Conservation (phyloP, 495 filamentous ascomycete genomes). For the Trichoderma parareesei region DNA sequence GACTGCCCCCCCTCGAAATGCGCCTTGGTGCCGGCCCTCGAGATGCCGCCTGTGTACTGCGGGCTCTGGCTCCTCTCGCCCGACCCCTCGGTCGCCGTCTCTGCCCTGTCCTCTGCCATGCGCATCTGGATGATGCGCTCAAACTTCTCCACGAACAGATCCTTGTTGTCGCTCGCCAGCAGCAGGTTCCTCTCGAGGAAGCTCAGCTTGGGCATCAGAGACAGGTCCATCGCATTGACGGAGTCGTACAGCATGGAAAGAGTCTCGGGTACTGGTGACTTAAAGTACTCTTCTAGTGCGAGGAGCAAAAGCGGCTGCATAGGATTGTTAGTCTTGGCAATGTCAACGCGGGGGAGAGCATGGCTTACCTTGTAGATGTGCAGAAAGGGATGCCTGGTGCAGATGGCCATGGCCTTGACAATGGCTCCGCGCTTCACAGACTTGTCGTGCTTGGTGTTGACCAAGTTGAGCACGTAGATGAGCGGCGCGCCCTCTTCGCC, state of each 20-base stretch:
- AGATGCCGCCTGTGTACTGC: slow-evolving; percentile 39
- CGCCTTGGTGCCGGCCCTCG: slow-evolving; percentile 45
- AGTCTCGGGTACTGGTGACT: slow-evolving; percentile 80
- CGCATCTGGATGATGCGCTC: slow-evolving; percentile 77
- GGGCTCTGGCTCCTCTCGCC: slow-evolving; percentile 41
- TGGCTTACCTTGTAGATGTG: slow-evolving; percentile 87
- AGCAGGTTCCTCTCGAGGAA: slow-evolving; percentile 78
- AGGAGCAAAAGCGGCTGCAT: slow-evolving; percentile 77
- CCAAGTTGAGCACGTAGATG: slow-evolving; percentile 94
- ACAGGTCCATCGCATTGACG: slow-evolving; percentile 94
- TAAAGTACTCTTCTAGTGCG: slow-evolving; percentile 97
- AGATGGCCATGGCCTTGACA: slow-evolving; percentile 99
- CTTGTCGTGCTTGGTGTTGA: slow-evolving; percentile 95
- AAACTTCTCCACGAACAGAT: slow-evolving; percentile 97
- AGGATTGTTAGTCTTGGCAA: neutral
- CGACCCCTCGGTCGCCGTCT: slow-evolving; percentile 36
- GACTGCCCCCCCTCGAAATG: slow-evolving; percentile 39
- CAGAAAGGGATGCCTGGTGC: slow-evolving; percentile 94
- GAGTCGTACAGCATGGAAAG: slow-evolving; percentile 84
- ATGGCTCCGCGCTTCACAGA: slow-evolving; percentile 86
- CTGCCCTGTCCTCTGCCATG: slow-evolving; percentile 43
- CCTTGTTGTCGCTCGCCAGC: slow-evolving; percentile 84
- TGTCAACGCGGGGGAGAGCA: neutral
- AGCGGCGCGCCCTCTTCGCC: slow-evolving; percentile 76
- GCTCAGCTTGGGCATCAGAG: slow-evolving; percentile 80